These are phyloP conservation scores for Xylariaceae sp. DNA, from an alignment of 2,329 filamentous ascomycete genomes.

Conservation along the genomic window DNA sequence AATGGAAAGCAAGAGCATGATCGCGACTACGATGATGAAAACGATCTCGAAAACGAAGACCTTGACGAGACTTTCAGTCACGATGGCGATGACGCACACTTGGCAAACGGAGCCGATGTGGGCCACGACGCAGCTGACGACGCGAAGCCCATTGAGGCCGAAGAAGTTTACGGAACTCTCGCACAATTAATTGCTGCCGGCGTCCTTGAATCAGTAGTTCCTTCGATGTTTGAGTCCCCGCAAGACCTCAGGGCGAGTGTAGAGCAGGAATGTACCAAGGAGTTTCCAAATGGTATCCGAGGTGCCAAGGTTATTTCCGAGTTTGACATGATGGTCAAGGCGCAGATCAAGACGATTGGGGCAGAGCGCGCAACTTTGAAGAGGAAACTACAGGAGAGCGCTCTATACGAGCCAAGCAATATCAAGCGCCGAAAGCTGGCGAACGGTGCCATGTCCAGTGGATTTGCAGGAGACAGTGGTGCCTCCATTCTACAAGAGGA, in stretches of 20 bases:
- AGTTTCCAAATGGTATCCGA: constrained; percentile 49
- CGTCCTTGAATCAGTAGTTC: constrained; percentile 59
- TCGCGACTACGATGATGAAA: neutral
- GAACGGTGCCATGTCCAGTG: constrained; percentile 41
- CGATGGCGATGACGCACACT: constrained; percentile 11
- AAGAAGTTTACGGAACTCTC: constrained; percentile 47
- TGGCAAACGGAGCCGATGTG: constrained; percentile 34
- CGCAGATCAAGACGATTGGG: constrained; percentile 24
- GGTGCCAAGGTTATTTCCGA: constrained; percentile 63
- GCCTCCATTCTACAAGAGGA: constrained; percentile 42
- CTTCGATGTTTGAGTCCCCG: constrained; percentile 53
- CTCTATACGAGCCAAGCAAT: constrained; percentile 19
- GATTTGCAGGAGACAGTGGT: constrained; percentile 37
- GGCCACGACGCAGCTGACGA: constrained; percentile 27
- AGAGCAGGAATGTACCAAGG: constrained; percentile 56
- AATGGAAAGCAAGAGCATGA: constrained; percentile 12
- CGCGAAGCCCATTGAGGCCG: constrained; percentile 24
- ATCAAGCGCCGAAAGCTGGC: constrained; percentile 52
- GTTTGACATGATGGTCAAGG: constrained; percentile 38
- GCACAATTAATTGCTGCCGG: constrained; percentile 57
- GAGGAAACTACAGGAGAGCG: constrained; percentile 27
- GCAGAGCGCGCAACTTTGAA: constrained; percentile 24
- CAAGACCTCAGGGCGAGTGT: constrained; percentile 57
- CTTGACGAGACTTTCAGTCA: constrained; percentile 35
- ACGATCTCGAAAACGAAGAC: constrained; percentile 30